Base-by-base conservation (phyloP, 2,329 filamentous ascomycete species). In the Hypoxylon sp. region DNA sequence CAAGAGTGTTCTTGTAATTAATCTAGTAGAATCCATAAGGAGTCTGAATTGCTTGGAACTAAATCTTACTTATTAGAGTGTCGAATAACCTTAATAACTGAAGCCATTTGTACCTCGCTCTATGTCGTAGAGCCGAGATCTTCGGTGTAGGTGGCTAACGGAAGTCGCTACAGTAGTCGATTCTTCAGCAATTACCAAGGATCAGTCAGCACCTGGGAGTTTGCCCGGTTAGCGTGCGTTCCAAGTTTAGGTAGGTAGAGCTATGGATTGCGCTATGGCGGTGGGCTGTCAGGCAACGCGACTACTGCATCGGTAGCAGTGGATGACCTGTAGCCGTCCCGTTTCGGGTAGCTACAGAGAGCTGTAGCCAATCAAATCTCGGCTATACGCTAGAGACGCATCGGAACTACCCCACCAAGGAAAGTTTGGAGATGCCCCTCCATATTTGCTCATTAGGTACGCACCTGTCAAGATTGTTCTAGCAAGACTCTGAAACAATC, bases 111-210 rank as follows among this genome's bases (percentile, higher is more conserved):
- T 61, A 65, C 62, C 45, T 49, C 38, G 40, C 28, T 32, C 48
- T 12, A 40, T 49, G 7, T 52, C 32, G 50, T n/a, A 30, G 11
- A 33, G 18, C 53, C 53, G 54, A 46, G 18, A 46, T 32, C 22
- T 33, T 40, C 45, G 45, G 16, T 55, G 54, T 49, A 56, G 28
- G 30, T 60, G 32, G 26, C 45, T 61, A 44, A 56, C 7, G 18
- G 18, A 57, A n/a, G 24, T 36, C 51, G 20, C 16, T 61, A 55
- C 18, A 42, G 54, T 50, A 7, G 30, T n/a, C 36, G 18, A 64
- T 70, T 71, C 50, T 64, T 69, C 70, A 62, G 67, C 62, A 62
- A 75, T 76, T 75, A 75, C 68, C 56, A 76, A 76, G 52, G 38
- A 75, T 76, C 42, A 70, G 74, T 75, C 70, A 76, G 73, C 73